Base-by-base conservation (phyloP, 495 filamentous ascomycete genomes). In the Hypoxylon subgilvum region DNA sequence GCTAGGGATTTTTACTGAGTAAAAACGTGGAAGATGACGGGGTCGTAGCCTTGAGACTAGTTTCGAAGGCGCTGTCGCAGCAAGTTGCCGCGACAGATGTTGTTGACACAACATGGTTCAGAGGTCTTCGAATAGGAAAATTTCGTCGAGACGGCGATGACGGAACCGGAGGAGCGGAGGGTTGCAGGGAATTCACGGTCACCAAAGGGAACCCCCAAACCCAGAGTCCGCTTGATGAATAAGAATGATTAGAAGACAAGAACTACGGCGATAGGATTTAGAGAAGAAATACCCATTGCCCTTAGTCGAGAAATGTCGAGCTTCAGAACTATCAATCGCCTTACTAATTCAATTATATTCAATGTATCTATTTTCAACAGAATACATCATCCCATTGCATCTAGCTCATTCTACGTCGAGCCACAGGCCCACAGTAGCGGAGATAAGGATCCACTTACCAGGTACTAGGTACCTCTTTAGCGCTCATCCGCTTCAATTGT, bases 91-190 rank as follows among this genome's bases (percentile, higher is more conserved):
- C 60, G 77, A 72, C 14, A 81, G 57, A 44, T 69, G 75, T 69
- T 81, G 78, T 57, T 76, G 74, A 68, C 76, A 77, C 65, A 81
- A 68, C 79, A 82, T 84, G 38, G 52, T 75, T 40, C 27, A 44
- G 27, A 13, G 19, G 38, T 6, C 22, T 48, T 49, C 40, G 27
- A 14, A 47, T 16, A 19, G 10, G 27, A 67, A 63, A 59, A 38
- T 47, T 57, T 55, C 35, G 52, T 40, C 17, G 47, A 43, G 9
- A 52, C 36, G 55, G 50, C 41, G 58, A 62, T 65, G 46, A 45
- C 28, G 25, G 46, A 55, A 34, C 13, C n/a, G 19, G 49, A 36
- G 19, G 43, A 34, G 6, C 43, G 25, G 57, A 31, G 9, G 21
- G 12, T 44, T 44, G 31, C 12, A 50, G 41, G n/a, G 18, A 59